phyloP scores from a whole-genome alignment of 192 early-diverging fungal genomes.

The Mortierella antarctica region DNA sequence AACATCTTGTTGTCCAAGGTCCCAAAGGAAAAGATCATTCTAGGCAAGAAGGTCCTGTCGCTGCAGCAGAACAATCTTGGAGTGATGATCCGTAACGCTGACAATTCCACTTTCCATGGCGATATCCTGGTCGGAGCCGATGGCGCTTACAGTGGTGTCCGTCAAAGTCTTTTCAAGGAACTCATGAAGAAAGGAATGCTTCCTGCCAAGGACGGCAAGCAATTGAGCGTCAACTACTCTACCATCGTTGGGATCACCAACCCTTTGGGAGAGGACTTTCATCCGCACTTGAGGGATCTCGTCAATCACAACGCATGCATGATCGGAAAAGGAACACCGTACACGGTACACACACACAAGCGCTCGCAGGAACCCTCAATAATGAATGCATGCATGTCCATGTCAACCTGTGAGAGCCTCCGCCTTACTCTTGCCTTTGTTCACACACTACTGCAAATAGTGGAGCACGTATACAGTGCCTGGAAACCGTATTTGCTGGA shows the following conservation, averaged over 20 bases:
- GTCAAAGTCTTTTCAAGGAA: slow-evolving; percentile 1
- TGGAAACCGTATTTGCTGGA: slow-evolving; percentile 9
- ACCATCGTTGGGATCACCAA: not conserved
- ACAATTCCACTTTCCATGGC: slow-evolving; percentile 1
- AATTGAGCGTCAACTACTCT: not conserved
- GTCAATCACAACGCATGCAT: not conserved
- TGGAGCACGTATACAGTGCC: slow-evolving; percentile 9
- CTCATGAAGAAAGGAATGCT: not conserved
- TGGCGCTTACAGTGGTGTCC: slow-evolving; percentile 4
- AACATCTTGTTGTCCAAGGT: slow-evolving; percentile 4
- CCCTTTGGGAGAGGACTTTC: not conserved
- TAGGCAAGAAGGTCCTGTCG: slow-evolving; percentile 12
- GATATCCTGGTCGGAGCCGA: slow-evolving; percentile 17
- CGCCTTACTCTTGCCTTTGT: not conserved
- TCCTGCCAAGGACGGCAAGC: not conserved
- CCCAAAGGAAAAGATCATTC: not conserved
- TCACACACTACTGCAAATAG: not conserved
- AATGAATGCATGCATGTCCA: too few relatives aligned
- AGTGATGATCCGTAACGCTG: not conserved
- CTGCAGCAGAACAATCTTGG: slow-evolving; percentile 8
- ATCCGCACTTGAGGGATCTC: not conserved
- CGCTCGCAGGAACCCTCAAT: too few relatives aligned
- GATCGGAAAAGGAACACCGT: not conserved
- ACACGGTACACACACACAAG: too few relatives aligned
- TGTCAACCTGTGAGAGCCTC: not conserved